These are phyloP conservation scores for Monosporascus cannonballus DNA, from an alignment of 2,329 filamentous ascomycete species.

Conservation along the genomic window DNA sequence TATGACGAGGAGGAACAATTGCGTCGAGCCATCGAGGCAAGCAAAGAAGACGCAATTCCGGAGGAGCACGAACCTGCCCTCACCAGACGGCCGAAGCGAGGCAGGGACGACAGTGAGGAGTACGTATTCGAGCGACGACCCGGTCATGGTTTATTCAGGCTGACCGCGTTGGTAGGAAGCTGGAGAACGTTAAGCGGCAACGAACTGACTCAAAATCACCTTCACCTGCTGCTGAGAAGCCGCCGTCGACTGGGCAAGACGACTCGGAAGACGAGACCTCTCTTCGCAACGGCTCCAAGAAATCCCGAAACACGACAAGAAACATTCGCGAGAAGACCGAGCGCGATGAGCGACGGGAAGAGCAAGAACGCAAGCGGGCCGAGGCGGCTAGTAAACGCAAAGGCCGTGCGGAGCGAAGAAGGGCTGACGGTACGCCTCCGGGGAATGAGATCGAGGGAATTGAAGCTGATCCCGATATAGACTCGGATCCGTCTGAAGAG, in stretches of 20 bases:
- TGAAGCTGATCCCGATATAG: constrained; percentile 40
- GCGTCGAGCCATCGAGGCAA: constrained; percentile 86
- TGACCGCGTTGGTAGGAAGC: constrained; percentile 49
- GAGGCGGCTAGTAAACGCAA: constrained; percentile 78
- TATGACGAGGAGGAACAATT: constrained; percentile 94
- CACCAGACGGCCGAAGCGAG: constrained; percentile 69
- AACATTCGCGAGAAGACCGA: constrained; percentile 58
- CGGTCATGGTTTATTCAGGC: constrained; percentile 12
- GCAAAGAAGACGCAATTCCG: constrained; percentile 69
- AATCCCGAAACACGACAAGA: constrained; percentile 52
- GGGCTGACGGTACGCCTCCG: constrained; percentile 63
- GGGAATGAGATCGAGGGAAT: constrained; percentile 19
- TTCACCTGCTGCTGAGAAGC: constrained; percentile 48
- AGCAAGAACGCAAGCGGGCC: constrained; percentile 65
- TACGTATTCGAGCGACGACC: constrained; percentile 43
- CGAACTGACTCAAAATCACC: constrained; percentile 73
- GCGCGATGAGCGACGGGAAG: constrained; percentile 68
- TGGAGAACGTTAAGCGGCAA: constrained; percentile 69
- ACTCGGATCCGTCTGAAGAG: constrained; percentile 69
- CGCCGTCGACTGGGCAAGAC: constrained; percentile 42
- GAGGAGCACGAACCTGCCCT: constrained; percentile 42
- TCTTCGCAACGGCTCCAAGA: constrained; percentile 49
- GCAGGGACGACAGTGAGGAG: constrained; percentile 90
- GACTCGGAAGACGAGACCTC: constrained; percentile 74
- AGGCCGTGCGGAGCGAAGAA: constrained; percentile 72